These are phyloP conservation scores for Lagerstroemia fauriei DNA, from an alignment of 441 rosid genomes.

Conservation along the genomic window DNA sequence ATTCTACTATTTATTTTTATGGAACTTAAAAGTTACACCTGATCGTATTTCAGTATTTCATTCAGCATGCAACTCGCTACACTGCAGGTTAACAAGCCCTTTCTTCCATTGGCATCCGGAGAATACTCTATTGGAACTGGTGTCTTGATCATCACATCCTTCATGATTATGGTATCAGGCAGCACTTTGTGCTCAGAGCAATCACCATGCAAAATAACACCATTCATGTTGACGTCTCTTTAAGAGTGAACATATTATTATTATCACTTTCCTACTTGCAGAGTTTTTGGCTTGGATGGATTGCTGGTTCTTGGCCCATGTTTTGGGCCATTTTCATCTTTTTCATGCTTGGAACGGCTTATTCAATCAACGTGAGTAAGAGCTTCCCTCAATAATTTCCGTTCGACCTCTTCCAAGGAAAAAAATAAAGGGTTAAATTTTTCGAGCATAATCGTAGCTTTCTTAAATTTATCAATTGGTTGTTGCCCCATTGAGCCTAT, in stretches of 20 bases:
- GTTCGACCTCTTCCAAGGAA: not conserved
- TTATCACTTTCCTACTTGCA: slow-evolving; percentile 29
- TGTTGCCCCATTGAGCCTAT: not conserved
- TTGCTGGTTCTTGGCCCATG: slow-evolving; percentile 89
- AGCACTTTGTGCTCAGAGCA: not conserved
- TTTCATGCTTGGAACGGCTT: slow-evolving; percentile 89
- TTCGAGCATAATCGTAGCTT: not conserved
- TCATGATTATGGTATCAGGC: slow-evolving; percentile 66
- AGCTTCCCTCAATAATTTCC: not conserved
- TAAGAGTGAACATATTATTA: no score
- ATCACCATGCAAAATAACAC: not conserved
- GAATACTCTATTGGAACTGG: slow-evolving; percentile 73
- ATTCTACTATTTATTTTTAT: not conserved
- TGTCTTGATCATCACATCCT: slow-evolving; percentile 56
- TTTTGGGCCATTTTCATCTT: slow-evolving; percentile 92
- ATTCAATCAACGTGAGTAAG: slow-evolving; percentile 82
- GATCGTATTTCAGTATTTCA: not conserved
- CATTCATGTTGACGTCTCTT: no score
- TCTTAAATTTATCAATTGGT: not conserved
- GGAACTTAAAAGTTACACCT: not conserved
- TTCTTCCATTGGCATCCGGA: slow-evolving; percentile 95
- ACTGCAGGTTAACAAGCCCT: slow-evolving; percentile 87
- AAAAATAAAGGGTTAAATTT: not conserved
- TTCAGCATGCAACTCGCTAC: slow-evolving; percentile 2
- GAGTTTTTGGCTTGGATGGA: slow-evolving; percentile 93